Evolutionary conservation across 345 rosid species (phyloP).

Genomic region (Tarenaya hassleriana): DNA sequence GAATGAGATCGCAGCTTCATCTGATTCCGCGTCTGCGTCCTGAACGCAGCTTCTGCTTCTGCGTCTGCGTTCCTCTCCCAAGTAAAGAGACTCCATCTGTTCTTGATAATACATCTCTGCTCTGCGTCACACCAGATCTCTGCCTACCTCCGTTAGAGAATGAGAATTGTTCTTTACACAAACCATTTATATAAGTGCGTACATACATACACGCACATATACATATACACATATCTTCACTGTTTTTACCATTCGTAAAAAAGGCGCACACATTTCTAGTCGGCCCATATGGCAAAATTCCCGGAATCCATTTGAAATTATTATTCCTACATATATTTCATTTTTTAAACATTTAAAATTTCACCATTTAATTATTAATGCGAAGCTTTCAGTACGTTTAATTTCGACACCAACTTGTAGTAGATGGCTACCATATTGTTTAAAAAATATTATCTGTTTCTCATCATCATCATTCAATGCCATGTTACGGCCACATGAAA

Average conservation of each 20-base stretch:
- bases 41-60: slow-evolving; percentile 19
- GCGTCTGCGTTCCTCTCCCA: slow-evolving; percentile 28
- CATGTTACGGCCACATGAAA: slow-evolving; percentile 10
- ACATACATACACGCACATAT: not conserved
- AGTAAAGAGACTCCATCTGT: slow-evolving; percentile 30
- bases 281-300: slow-evolving; percentile 1
- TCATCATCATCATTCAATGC: slow-evolving; percentile 24
- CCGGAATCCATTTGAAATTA: not conserved
- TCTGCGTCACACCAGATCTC: not conserved
- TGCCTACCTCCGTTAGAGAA: slow-evolving; percentile 5
- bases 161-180: slow-evolving; percentile 9
- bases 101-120: slow-evolving; percentile 27
- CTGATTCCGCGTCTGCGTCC: slow-evolving; percentile 19
- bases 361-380: too few relatives aligned
- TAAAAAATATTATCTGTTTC: slow-evolving; percentile 30
- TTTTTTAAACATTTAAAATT: too few relatives aligned
- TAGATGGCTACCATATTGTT: too few relatives aligned
- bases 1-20: slow-evolving; percentile 23
- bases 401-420: too few relatives aligned
- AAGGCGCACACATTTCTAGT: not conserved
- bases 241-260: too few relatives aligned
- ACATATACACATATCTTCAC: too few relatives aligned
- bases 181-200: slow-evolving; percentile 1
- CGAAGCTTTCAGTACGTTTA: too few relatives aligned
- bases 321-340: not conserved